These are phyloP conservation scores for Perkinsus marinus DNA, from an alignment of 169 alveolate species.

Conservation along the genomic window DNA sequence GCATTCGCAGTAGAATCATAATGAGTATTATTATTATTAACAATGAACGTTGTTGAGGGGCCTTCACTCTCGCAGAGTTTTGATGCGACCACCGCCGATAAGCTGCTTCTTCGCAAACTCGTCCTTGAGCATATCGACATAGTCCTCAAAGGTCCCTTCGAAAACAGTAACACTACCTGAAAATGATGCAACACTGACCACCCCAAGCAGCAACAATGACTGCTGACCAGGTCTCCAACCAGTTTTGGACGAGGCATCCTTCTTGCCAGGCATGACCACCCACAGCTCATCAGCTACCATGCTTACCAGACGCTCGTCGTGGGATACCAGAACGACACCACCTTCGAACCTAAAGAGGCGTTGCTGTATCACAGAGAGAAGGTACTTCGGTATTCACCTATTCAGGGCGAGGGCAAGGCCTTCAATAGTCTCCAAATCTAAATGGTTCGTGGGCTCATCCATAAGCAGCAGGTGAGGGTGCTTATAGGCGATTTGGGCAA, in stretches of 20 bases:
- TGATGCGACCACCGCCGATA: neutral
- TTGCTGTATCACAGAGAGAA: conserved; percentile 58
- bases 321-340: conserved; percentile 68
- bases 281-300: conserved; percentile 63
- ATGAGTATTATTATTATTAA: neutral
- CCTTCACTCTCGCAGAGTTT: neutral
- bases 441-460: conserved; percentile 91
- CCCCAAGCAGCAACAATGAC: no score
- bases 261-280: conserved; percentile 38
- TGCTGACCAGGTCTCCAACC: neutral
- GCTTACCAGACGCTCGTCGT: conserved; percentile 65
- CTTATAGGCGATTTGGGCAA: conserved; percentile 62
- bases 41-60: neutral
- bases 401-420: conserved; percentile 78
- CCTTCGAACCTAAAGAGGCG: conserved; percentile 42
- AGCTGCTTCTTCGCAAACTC: neutral
- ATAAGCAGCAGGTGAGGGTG: conserved; percentile 71
- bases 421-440: conserved; percentile 48
- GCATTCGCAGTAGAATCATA: neutral
- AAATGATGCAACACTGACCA: no score
- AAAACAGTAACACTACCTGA: neutral
- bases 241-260: neutral
- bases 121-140: neutral
- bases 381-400: conserved; percentile 75
- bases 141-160: neutral